A percentile compares a stretch with the other conserved stretches of the same genome.
phyloP scores from a whole-genome alignment of 352 stramenopile genomes.

The Phytophthora palmivora region DNA sequence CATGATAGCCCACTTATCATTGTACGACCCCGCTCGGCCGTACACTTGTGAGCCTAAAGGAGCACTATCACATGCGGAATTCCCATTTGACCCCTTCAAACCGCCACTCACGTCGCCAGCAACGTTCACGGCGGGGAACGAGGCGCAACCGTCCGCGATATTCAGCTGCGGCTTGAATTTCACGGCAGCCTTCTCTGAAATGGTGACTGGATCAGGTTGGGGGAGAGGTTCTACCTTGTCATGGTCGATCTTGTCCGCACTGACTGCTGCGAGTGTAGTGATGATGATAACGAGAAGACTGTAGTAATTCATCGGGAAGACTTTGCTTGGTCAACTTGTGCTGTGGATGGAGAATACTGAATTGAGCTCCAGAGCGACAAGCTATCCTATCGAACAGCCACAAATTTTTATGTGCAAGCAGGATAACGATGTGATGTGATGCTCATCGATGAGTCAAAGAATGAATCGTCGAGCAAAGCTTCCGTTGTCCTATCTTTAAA shows the following conservation, averaged over 20 bases:
- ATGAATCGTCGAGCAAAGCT: too few relatives aligned
- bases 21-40: background rate
- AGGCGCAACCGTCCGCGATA: background rate
- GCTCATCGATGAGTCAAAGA: background rate
- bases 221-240: slow-evolving; percentile 1
- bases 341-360: background rate
- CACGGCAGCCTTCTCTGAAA: slow-evolving; percentile 6
- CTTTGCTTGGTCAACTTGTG: background rate
- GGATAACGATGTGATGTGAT: slow-evolving; percentile 9
- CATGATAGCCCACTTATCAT: slow-evolving; percentile 7
- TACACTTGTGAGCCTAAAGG: slow-evolving; percentile 11
- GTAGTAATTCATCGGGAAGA: background rate
- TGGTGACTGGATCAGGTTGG: slow-evolving; percentile 7
- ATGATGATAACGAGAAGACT: background rate
- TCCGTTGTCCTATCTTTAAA: too few relatives aligned
- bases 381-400: background rate
- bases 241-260: background rate
- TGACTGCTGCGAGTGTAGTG: background rate
- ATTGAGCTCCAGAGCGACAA: background rate
- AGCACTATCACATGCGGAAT: slow-evolving; percentile 3
- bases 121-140: slow-evolving; percentile 8
- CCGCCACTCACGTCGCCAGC: background rate
- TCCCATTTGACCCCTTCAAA: slow-evolving; percentile 1
- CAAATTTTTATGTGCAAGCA: slow-evolving; percentile 1
- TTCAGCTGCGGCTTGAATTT: slow-evolving; percentile 4